phyloP scores from a whole-genome alignment of 2,329 filamentous ascomycete species.

The Botrytis pseudocinerea region DNA sequence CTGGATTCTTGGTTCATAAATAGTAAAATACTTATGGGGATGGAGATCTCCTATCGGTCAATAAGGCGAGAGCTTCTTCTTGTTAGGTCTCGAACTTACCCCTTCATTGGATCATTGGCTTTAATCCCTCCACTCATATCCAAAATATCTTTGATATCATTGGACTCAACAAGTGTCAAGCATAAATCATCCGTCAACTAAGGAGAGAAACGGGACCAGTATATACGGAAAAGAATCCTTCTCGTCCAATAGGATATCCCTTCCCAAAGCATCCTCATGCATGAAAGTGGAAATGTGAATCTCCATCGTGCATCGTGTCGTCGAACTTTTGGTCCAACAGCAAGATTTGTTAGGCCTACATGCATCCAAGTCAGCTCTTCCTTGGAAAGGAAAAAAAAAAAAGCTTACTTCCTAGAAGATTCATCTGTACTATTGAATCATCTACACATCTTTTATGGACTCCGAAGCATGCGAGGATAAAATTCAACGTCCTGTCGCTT shows the following conservation, averaged over 20 bases:
- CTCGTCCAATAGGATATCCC: slow-evolving; percentile 8
- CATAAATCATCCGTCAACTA: background rate
- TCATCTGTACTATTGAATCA: slow-evolving; percentile 20
- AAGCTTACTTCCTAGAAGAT: background rate
- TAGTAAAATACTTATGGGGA: background rate
- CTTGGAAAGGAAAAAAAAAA: slow-evolving; percentile 14
- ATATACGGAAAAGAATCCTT: background rate
- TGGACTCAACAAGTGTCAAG: background rate
- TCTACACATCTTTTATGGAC: background rate
- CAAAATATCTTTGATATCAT: background rate
- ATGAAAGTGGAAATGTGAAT: slow-evolving; percentile 4
- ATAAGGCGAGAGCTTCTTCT: slow-evolving; percentile 4
- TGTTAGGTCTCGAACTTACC: background rate
- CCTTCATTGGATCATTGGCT: slow-evolving; percentile 5
- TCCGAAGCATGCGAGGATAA: slow-evolving; percentile 13
- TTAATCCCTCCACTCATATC: background rate
- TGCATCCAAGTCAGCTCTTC: slow-evolving; percentile 13
- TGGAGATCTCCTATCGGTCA: slow-evolving; percentile 2
- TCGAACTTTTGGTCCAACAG: slow-evolving; percentile 20
- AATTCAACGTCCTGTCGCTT: background rate
- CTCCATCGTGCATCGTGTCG: slow-evolving; percentile 23
- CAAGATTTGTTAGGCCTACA: slow-evolving; percentile 14
- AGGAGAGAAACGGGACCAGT: background rate
- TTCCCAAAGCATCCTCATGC: slow-evolving; percentile 17
- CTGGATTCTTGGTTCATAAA: background rate